A percentile compares a stretch with the other conserved stretches of the same genome.
phyloP scores from a whole-genome alignment of 495 filamentous ascomycete genomes.

The Penicillium roqueforti region DNA sequence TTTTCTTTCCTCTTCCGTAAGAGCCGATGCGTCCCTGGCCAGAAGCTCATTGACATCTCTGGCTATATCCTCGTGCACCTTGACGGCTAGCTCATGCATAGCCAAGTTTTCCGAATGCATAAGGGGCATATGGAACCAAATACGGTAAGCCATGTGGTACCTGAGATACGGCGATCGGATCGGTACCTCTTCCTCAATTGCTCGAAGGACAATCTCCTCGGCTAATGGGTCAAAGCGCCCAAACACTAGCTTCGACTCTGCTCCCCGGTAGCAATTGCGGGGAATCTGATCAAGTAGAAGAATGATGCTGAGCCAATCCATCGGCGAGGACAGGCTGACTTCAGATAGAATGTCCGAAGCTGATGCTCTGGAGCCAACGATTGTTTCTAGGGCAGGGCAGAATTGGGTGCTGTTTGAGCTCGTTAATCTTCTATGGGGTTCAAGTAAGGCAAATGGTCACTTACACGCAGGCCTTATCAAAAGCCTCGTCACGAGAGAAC shows the following conservation, averaged over 20 bases:
- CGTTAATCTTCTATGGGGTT: background rate
- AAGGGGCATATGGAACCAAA: constrained; percentile 34
- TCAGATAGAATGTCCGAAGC: constrained; percentile 21
- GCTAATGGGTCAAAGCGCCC: constrained; percentile 29
- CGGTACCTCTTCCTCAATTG: constrained; percentile 16
- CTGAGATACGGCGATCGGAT: constrained; percentile 17
- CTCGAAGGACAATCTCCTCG: constrained; percentile 19
- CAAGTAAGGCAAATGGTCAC: background rate
- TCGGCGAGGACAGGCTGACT: constrained; percentile 14
- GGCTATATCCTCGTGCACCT: constrained; percentile 20
- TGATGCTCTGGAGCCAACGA: constrained; percentile 17
- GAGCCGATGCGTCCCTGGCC: constrained; percentile 2
- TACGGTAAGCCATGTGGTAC: constrained; percentile 26
- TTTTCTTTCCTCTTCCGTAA: constrained; percentile 17
- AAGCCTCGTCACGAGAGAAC: constrained; percentile 24
- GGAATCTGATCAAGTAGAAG: constrained; percentile 31
- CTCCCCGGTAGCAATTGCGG: constrained; percentile 33
- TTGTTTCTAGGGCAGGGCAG: constrained; percentile 23
- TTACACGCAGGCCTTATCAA: constrained; percentile 31
- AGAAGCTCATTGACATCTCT: constrained; percentile 19
- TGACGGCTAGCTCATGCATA: constrained; percentile 23
- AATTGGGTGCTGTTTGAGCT: constrained; percentile 21
- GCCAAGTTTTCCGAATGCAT: constrained; percentile 32
- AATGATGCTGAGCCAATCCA: constrained; percentile 26
- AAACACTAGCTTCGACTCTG: constrained; percentile 28